These are phyloP conservation scores for Eimeria sp. DNA, from an alignment of 169 alveolate genomes.

Conservation along the genomic window DNA sequence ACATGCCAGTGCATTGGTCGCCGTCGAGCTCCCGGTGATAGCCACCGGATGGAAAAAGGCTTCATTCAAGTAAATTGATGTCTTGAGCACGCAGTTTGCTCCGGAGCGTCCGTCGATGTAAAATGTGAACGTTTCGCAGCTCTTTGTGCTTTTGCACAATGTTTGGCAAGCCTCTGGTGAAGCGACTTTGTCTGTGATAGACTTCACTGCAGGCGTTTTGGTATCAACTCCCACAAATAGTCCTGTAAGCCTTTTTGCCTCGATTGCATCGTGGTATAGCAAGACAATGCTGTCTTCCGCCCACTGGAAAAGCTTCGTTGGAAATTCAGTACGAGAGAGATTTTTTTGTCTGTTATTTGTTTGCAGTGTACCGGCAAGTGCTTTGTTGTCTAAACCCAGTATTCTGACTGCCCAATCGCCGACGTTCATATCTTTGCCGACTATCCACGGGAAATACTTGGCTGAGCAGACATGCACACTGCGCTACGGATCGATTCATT, in stretches of 20 bases:
- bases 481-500: background rate
- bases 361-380: too few species aligned
- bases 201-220: background rate
- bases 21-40: background rate
- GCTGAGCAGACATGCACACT: background rate
- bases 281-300: background rate
- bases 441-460: background rate
- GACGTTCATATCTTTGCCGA: background rate
- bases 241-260: background rate
- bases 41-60: constrained; percentile 27
- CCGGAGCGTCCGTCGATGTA: constrained; percentile 68
- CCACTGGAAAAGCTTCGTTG: background rate
- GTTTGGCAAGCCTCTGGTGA: background rate
- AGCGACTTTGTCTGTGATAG: constrained; percentile 9
- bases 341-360: too few species aligned
- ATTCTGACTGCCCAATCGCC: background rate
- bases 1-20: background rate
- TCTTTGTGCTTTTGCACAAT: constrained; percentile 20
- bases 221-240: constrained; percentile 22
- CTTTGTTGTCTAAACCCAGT: background rate
- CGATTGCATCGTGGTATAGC: background rate
- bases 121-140: constrained; percentile 5
- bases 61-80: background rate
- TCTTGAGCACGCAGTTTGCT: constrained; percentile 59
- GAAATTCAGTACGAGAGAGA: too few species aligned